Conservation (phyloP, 169 alveolate species). For the Cystoisospora suis region DNA sequence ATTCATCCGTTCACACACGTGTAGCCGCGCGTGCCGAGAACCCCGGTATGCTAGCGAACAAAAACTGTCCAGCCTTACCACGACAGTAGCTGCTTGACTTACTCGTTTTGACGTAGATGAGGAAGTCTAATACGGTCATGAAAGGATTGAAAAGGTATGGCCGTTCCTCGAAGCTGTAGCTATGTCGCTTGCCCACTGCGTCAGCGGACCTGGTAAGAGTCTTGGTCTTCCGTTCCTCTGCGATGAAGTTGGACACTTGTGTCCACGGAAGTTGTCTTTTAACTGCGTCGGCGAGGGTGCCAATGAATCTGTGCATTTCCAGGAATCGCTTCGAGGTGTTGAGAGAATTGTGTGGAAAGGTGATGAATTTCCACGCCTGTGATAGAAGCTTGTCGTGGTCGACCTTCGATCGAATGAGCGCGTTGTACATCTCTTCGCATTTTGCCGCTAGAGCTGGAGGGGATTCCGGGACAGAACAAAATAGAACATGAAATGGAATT, state of each 20-base stretch:
- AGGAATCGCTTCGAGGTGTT: background rate
- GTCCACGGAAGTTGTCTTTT: background rate
- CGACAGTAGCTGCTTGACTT: background rate
- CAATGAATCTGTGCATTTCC: background rate
- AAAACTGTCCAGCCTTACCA: too few relatives aligned
- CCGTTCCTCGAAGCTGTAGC: background rate
- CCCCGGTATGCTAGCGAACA: background rate
- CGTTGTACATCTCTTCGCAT: constrained; percentile 25
- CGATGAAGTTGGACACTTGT: background rate
- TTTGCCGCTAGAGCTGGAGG: background rate
- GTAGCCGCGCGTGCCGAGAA: too few relatives aligned
- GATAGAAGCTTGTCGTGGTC: background rate
- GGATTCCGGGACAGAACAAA: background rate
- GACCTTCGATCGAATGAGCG: background rate
- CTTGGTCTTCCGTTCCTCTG: background rate
- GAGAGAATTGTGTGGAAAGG: background rate
- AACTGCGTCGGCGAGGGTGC: background rate
- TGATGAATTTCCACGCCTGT: constrained; percentile 9
- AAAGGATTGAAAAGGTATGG: constrained; percentile 26
- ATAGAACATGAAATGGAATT: background rate
- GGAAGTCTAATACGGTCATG: background rate
- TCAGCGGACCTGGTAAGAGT: background rate
- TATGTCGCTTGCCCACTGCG: background rate
- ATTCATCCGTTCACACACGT: too few relatives aligned
- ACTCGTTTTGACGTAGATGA: constrained; percentile 9